Evolutionary conservation across 1,284 basidiomycete species (phyloP).

Genomic region (Ustilago tritici): DNA sequence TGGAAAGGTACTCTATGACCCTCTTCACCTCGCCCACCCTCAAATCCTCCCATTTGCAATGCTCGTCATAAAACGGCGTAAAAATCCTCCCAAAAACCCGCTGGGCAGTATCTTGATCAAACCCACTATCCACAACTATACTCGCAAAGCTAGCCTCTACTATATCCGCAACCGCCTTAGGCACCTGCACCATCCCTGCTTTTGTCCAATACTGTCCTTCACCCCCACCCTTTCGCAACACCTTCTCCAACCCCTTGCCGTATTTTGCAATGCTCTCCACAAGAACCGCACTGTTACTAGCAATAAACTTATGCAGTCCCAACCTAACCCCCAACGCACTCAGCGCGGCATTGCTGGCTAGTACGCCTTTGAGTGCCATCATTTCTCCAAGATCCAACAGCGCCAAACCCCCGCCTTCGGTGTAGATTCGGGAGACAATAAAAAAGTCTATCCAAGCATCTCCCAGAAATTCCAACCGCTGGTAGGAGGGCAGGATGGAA

Average conservation of each 20-base stretch:
- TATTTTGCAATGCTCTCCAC: constrained; percentile 11
- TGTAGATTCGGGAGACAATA: constrained; percentile 33
- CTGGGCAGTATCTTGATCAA: constrained; percentile 15
- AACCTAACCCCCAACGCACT: constrained; percentile 26
- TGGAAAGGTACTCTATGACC: constrained; percentile 12
- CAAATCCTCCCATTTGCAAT: constrained; percentile 21
- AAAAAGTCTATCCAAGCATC: constrained; percentile 56
- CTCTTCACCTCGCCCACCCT: constrained; percentile 12
- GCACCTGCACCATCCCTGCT: background rate
- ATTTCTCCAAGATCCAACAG: constrained; percentile 40
- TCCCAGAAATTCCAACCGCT: constrained; percentile 61
- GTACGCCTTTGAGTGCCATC: constrained; percentile 37
- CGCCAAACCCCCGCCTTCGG: background rate
- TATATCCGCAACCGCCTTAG: constrained; percentile 54
- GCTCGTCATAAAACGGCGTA: constrained; percentile 32
- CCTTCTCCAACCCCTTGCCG: background rate
- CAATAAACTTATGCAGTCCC: constrained; percentile 11
- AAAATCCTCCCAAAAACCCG: constrained; percentile 34
- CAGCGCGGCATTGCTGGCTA: constrained; percentile 40
- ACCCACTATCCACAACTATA: constrained; percentile 54
- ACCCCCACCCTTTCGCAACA: background rate
- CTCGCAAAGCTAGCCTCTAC: constrained; percentile 50
- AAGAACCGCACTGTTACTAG: background rate
- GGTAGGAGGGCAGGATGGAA: constrained; percentile 45
- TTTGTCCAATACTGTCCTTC: constrained; percentile 33